These are phyloP conservation scores for Trametes elegans DNA, from an alignment of 768 basidiomycete genomes.

Conservation along the genomic window DNA sequence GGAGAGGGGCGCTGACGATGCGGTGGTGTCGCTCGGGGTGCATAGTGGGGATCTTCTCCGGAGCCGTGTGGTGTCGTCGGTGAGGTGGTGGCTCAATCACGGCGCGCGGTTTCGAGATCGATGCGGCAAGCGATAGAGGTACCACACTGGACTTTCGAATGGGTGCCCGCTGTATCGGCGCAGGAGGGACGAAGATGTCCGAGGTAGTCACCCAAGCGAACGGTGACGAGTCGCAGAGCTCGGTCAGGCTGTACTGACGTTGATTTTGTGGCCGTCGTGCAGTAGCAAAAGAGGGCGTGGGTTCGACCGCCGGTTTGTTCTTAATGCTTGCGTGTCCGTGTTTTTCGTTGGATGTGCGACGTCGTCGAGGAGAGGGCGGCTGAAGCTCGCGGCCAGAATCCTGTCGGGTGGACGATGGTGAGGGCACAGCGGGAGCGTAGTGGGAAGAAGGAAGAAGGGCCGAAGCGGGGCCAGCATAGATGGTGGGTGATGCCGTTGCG, in stretches of 20 bases:
- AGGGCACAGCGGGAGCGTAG: not conserved
- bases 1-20: conserved; percentile 8
- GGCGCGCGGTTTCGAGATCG: not conserved
- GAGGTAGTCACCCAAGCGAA: conserved; percentile 21
- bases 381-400: not conserved
- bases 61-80: not conserved
- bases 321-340: not conserved
- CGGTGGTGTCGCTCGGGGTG: conserved; percentile 4
- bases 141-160: not conserved
- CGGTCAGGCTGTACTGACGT: conserved; percentile 24
- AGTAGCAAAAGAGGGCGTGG: conserved; percentile 7
- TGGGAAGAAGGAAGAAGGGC: not conserved
- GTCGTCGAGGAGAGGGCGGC: not conserved
- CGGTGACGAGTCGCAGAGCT: conserved; percentile 22
- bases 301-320: not conserved
- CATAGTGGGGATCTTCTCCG: not conserved
- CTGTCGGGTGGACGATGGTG: not conserved
- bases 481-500: conserved; percentile 13
- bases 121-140: not conserved
- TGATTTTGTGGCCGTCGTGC: not conserved
- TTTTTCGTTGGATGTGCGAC: not conserved
- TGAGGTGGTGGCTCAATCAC: not conserved
- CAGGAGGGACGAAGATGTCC: conserved; percentile 11
- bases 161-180: conserved; percentile 12
- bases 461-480: not conserved